Percentiles rank a stretch among this genome's conserved stretches.
These are phyloP conservation scores for Cytospora chrysosperma DNA, from an alignment of 2,329 filamentous ascomycete genomes.

Conservation along the genomic window DNA sequence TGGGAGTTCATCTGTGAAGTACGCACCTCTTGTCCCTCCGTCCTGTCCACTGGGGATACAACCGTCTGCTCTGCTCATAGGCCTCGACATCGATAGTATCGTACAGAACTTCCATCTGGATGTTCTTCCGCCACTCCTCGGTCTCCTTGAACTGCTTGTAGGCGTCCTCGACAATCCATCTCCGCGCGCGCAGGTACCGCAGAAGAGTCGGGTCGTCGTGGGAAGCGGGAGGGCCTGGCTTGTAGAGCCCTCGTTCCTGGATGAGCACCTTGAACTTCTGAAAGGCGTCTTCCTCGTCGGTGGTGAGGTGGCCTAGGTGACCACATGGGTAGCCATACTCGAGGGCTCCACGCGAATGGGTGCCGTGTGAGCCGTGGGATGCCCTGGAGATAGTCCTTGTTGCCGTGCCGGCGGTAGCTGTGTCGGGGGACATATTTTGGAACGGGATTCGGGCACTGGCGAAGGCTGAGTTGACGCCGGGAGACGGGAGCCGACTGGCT, in stretches of 20 bases:
- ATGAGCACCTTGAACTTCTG: constrained; percentile 69
- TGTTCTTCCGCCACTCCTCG: constrained; percentile 80
- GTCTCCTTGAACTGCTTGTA: constrained; percentile 83
- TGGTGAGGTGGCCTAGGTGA: constrained; percentile 76
- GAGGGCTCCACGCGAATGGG: constrained; percentile 26
- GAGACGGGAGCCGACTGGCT: neutral
- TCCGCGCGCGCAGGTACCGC: constrained; percentile 83
- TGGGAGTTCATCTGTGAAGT: too few species aligned
- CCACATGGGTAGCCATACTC: constrained; percentile 64
- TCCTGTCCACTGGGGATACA: constrained; percentile 95
- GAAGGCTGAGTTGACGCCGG: neutral
- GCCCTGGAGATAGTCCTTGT: constrained; percentile 16
- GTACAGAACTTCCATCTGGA: constrained; percentile 76
- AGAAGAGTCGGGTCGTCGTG: constrained; percentile 74
- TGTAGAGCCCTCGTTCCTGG: constrained; percentile 63
- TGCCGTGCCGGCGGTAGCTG: constrained; percentile 14
- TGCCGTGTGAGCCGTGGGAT: constrained; percentile 20
- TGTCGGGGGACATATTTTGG: constrained; percentile 3
- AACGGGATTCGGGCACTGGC: neutral
- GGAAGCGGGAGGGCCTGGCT: constrained; percentile 54
- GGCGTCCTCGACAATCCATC: constrained; percentile 75
- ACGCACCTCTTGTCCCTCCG: constrained; percentile 68
- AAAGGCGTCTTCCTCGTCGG: constrained; percentile 66
- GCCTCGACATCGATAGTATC: constrained; percentile 81
- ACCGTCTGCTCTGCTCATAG: constrained; percentile 74